These are phyloP conservation scores for Mallotus japonicus DNA, from an alignment of 441 rosid genomes.

Conservation along the genomic window DNA sequence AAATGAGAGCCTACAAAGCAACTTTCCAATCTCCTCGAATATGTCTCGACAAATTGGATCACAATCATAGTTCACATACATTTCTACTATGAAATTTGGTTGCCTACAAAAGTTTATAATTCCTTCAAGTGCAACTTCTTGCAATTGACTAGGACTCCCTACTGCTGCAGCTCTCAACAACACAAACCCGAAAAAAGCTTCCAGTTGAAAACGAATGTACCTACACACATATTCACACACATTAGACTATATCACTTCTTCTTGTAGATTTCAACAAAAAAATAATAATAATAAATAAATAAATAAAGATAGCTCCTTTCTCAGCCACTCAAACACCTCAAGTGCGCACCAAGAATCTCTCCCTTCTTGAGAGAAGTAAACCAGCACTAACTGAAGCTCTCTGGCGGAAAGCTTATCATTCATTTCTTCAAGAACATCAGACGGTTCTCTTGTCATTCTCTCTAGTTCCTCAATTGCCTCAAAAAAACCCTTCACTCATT, in stretches of 20 bases:
- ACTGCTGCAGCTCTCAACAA: slow-evolving; percentile 46
- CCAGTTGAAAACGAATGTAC: slow-evolving; percentile 78
- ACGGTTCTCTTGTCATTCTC: slow-evolving; percentile 88
- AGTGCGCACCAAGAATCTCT: slow-evolving; percentile 95
- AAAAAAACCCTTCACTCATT: slow-evolving; percentile 69
- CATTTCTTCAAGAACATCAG: slow-evolving; percentile 86
- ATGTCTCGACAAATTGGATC: slow-evolving; percentile 60
- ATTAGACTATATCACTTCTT: neutral
- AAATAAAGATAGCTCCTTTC: slow-evolving; percentile 34
- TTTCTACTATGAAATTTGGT: slow-evolving; percentile 70
- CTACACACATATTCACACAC: slow-evolving; percentile 31
- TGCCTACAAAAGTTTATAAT: slow-evolving; percentile 80
- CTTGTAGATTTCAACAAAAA: neutral
- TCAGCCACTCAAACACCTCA: slow-evolving; percentile 93
- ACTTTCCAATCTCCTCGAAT: slow-evolving; percentile 72
- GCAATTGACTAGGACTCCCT: slow-evolving; percentile 49
- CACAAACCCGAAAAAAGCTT: slow-evolving; percentile 77
- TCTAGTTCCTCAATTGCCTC: slow-evolving; percentile 87
- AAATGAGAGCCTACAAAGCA: slow-evolving; percentile 79
- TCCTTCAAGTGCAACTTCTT: slow-evolving; percentile 87
- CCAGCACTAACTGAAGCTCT: slow-evolving; percentile 76
- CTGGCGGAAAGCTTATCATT: slow-evolving; percentile 73
- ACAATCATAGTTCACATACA: slow-evolving; percentile 80
- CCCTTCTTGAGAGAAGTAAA: slow-evolving; percentile 91
- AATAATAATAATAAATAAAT: neutral